These are phyloP conservation scores for Pulveroboletus sp. DNA, from an alignment of 768 basidiomycete species.

Conservation along the genomic window DNA sequence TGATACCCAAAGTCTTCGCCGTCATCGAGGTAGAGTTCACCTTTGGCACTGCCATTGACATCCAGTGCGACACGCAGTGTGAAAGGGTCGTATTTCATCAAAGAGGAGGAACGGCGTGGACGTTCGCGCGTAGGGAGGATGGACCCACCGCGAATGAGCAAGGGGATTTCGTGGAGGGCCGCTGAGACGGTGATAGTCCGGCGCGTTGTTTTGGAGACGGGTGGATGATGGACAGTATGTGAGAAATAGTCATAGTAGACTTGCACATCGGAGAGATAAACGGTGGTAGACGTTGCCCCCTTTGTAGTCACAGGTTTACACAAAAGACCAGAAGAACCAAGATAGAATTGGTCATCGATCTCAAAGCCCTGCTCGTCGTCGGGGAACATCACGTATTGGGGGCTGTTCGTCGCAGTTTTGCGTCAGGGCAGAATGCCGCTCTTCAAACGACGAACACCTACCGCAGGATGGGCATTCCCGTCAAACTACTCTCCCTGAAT, in stretches of 20 bases:
- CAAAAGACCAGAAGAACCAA: conserved; percentile 83
- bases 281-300: conserved; percentile 58
- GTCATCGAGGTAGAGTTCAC: conserved; percentile 94
- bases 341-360: conserved; percentile 91
- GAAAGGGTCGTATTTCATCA: conserved; percentile 92
- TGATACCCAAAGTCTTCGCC: conserved; percentile 77
- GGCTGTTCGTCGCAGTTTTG: conserved; percentile 42
- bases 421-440: neutral
- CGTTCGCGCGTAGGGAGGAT: conserved; percentile 86
- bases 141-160: conserved; percentile 87
- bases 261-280: conserved; percentile 88
- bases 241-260: conserved; percentile 96
- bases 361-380: conserved; percentile 80
- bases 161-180: conserved; percentile 73
- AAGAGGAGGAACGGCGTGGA: conserved; percentile 74
- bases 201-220: conserved; percentile 41
- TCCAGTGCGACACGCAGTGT: conserved; percentile 81
- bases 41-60: conserved; percentile 53
- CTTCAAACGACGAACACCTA: conserved; percentile 30
- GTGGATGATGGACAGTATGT: conserved; percentile 59
- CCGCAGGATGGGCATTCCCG: conserved; percentile 81
- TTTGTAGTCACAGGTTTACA: conserved; percentile 85
- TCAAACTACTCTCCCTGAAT: conserved; percentile 81
- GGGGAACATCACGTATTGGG: conserved; percentile 95
- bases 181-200: conserved; percentile 73